phyloP scores from a whole-genome alignment of 2,329 filamentous ascomycete species.

The Xylogone sp. region DNA sequence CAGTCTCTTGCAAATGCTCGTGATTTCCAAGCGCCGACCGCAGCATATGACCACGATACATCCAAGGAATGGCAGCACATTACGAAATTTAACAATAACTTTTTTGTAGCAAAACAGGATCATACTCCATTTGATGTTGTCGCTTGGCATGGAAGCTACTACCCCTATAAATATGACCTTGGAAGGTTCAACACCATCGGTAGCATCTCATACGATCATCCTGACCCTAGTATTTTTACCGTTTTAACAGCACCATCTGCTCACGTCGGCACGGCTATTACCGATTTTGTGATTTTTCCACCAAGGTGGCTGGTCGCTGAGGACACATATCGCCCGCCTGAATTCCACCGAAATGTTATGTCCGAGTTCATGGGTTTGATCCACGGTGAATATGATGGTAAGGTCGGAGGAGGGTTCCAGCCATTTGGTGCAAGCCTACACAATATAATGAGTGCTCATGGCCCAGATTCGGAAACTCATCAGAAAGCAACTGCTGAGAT shows the following conservation, averaged over 20 bases:
- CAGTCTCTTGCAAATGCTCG: constrained; percentile 71
- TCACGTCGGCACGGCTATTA: constrained; percentile 53
- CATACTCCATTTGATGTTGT: constrained; percentile 78
- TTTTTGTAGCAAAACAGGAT: constrained; percentile 61
- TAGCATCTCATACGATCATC: constrained; percentile 70
- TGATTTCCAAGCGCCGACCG: constrained; percentile 72
- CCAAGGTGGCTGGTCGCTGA: constrained; percentile 61
- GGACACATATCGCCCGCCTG: constrained; percentile 56
- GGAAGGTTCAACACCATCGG: constrained; percentile 74
- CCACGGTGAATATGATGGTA: constrained; percentile 39
- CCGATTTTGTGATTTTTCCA: constrained; percentile 63
- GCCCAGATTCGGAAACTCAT: constrained; percentile 52
- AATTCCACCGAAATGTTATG: constrained; percentile 64
- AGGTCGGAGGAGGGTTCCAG: constrained; percentile 43
- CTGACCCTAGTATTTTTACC: constrained; percentile 74
- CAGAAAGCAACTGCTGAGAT: constrained; percentile 49
- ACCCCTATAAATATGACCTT: constrained; percentile 79
- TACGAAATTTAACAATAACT: constrained; percentile 63
- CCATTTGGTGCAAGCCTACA: constrained; percentile 59
- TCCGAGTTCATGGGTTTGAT: constrained; percentile 66
- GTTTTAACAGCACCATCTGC: constrained; percentile 56
- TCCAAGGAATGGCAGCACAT: constrained; percentile 45
- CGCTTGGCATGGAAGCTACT: constrained; percentile 77
- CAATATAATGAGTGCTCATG: constrained; percentile 61
- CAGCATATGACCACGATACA: constrained; percentile 59